These are phyloP conservation scores for Ploettnerulaceae sp. DNA, from an alignment of 2,329 filamentous ascomycete genomes.

Conservation along the genomic window DNA sequence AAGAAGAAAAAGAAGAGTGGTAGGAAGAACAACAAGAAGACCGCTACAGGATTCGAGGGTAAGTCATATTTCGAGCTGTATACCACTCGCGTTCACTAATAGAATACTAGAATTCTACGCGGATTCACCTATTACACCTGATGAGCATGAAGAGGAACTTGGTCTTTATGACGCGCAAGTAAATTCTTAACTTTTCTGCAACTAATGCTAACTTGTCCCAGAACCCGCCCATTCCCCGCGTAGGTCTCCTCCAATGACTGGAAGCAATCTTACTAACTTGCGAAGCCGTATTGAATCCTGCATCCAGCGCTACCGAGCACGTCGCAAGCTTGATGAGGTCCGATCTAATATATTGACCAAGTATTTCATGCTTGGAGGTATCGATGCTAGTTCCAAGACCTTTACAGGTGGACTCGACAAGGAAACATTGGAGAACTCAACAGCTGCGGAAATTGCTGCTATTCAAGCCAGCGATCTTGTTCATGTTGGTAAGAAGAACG, in stretches of 20 bases:
- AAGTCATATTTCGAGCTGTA: too few species aligned
- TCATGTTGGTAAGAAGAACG: constrained; percentile 35
- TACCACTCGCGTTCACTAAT: background rate
- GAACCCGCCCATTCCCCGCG: constrained; percentile 52
- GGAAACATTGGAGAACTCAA: constrained; percentile 57
- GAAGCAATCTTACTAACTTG: constrained; percentile 14
- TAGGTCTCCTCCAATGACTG: constrained; percentile 35
- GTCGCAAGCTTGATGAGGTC: constrained; percentile 65
- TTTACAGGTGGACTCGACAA: constrained; percentile 58
- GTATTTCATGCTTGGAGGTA: constrained; percentile 78
- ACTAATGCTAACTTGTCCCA: constrained; percentile 34
- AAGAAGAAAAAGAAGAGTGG: constrained; percentile 41
- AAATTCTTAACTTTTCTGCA: background rate
- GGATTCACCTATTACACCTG: constrained; percentile 70
- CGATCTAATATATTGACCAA: constrained; percentile 66
- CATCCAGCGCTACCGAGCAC: constrained; percentile 73
- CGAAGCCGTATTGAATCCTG: constrained; percentile 72
- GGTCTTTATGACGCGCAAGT: constrained; percentile 63
- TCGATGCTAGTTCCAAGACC: constrained; percentile 55
- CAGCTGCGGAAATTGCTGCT: constrained; percentile 58
- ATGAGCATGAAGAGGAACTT: constrained; percentile 61
- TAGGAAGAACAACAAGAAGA: constrained; percentile 30
- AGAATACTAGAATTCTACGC: constrained; percentile 59
- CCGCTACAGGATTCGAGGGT: constrained; percentile 67
- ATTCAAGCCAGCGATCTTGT: constrained; percentile 60